phyloP scores from a whole-genome alignment of 2,329 filamentous ascomycete species.

The Cordyceps tenuipes region DNA sequence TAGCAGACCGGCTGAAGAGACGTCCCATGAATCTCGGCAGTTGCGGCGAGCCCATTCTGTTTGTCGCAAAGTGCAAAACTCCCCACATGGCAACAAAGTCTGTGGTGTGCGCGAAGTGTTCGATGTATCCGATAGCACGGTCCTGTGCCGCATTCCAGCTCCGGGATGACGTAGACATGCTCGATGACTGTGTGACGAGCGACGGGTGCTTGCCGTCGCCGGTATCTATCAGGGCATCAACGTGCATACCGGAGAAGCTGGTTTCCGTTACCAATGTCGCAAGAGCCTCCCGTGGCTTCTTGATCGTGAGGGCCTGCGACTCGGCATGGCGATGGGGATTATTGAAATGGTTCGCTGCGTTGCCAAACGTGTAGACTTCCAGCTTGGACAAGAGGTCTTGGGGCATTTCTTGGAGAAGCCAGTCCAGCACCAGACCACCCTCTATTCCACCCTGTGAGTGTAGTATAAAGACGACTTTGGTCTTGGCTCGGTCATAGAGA shows the following conservation, averaged over 20 bases:
- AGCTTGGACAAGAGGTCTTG: slow-evolving; percentile 58
- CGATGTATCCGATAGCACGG: slow-evolving; percentile 59
- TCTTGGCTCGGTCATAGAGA: slow-evolving; percentile 51
- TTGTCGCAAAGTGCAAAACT: slow-evolving; percentile 57
- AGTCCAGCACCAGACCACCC: slow-evolving; percentile 64
- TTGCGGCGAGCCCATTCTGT: slow-evolving; percentile 29
- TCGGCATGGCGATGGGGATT: slow-evolving; percentile 53
- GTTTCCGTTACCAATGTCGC: slow-evolving; percentile 29
- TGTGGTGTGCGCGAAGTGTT: slow-evolving; percentile 68
- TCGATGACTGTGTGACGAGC: slow-evolving; percentile 19
- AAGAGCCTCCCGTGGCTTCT: slow-evolving; percentile 27
- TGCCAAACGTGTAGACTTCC: slow-evolving; percentile 72
- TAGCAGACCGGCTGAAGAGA: slow-evolving; percentile 47
- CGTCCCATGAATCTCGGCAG: slow-evolving; percentile 54
- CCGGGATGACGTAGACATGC: slow-evolving; percentile 26
- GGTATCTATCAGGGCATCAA: slow-evolving; percentile 16
- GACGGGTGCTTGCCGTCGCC: slow-evolving; percentile 14
- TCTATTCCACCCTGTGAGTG: slow-evolving; percentile 75
- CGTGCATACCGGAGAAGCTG: slow-evolving; percentile 20
- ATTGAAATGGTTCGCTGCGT: slow-evolving; percentile 74
- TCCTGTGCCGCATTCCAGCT: slow-evolving; percentile 32
- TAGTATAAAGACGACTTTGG: slow-evolving; percentile 64
- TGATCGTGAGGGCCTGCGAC: slow-evolving; percentile 31
- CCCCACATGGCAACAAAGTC: slow-evolving; percentile 72
- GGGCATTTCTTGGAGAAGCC: slow-evolving; percentile 64